phyloP scores from a whole-genome alignment of 495 filamentous ascomycete species.

The Wilcoxina mikolae region DNA sequence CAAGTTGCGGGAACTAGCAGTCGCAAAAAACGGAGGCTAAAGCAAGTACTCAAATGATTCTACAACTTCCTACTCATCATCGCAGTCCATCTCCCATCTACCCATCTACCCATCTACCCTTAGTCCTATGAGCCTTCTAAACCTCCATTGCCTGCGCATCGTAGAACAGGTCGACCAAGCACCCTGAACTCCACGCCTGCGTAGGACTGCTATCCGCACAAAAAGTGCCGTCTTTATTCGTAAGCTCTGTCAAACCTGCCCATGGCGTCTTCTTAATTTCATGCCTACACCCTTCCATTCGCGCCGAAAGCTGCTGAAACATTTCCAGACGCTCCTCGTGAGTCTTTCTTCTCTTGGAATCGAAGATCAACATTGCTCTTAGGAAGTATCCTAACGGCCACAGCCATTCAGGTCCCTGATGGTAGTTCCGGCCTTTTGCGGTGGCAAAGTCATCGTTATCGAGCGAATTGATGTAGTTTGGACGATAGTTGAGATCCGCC shows the following conservation, averaged over 20 bases:
- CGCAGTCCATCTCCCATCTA: too few species aligned
- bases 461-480: slow-evolving; percentile 87
- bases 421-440: slow-evolving; percentile 88
- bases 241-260: slow-evolving; percentile 88
- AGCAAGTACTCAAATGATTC: too few species aligned
- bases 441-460: slow-evolving; percentile 81
- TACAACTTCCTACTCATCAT: too few species aligned
- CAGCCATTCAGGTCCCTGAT: slow-evolving; percentile 98
- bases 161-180: slow-evolving; percentile 86
- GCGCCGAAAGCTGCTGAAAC: slow-evolving; percentile 81
- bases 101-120: too few species aligned
- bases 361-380: slow-evolving; percentile 77
- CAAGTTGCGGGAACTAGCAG: too few species aligned
- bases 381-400: slow-evolving; percentile 96
- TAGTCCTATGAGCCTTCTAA: too few species aligned
- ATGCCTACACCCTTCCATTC: slow-evolving; percentile 66
- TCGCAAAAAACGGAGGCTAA: too few species aligned
- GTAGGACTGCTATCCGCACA: slow-evolving; percentile 87
- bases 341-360: slow-evolving; percentile 54
- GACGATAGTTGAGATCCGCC: slow-evolving; percentile 76
- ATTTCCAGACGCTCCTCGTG: slow-evolving; percentile 57
- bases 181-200: slow-evolving; percentile 88
- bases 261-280: slow-evolving; percentile 62
- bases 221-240: slow-evolving; percentile 68
- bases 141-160: slow-evolving; percentile 49